Evolutionary conservation across 2,329 filamentous ascomycete genomes (phyloP), one percentile per base, ranked within the genome.

Genomic region (Periconia macrospinosa): DNA sequence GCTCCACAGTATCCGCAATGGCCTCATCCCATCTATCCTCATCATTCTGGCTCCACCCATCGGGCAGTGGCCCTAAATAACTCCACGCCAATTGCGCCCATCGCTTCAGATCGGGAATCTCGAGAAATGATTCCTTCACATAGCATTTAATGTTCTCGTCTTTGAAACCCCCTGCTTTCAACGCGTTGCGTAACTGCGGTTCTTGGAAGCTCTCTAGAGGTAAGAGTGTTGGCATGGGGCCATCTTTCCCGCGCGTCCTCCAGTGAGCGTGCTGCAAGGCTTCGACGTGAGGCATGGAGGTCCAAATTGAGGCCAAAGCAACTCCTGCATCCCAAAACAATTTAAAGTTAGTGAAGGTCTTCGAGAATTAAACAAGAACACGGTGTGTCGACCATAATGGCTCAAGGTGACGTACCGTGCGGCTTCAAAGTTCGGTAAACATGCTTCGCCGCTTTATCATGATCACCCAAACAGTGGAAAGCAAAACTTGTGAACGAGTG

Each of bases 361-460:
- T n/a, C n/a, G n/a, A n/a, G n/a, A n/a, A n/a, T n/a, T n/a, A n/a
- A n/a, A n/a, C n/a, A n/a, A n/a, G n/a, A n/a, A n/a, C n/a, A n/a
- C n/a, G n/a, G n/a, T n/a, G n/a, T n/a, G n/a, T n/a, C n/a, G n/a
- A n/a, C n/a, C n/a, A n/a, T n/a, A n/a, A n/a, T n/a, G n/a, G n/a
- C n/a, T n/a, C n/a, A n/a, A n/a, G n/a, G n/a, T n/a, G n/a, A n/a
- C n/a, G 61, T 55, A 3, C 74, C 72, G 15, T 62, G 70, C 1
- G 65, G 61, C 15, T 63, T 57, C 3, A 76, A 61, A 0, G 72
- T 75, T 18, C 74, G 65, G 46, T 58, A 58, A n/a, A 75, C 62
- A 49, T 75, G 69, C 13, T 58, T 59, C 0, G 70, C 69, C 18
- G 66, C 73, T 10, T 52, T 55, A 1, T 59, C 50, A 0, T 59